Conservation (phyloP, 1,284 basidiomycete species). For the Sutorius eximius region DNA sequence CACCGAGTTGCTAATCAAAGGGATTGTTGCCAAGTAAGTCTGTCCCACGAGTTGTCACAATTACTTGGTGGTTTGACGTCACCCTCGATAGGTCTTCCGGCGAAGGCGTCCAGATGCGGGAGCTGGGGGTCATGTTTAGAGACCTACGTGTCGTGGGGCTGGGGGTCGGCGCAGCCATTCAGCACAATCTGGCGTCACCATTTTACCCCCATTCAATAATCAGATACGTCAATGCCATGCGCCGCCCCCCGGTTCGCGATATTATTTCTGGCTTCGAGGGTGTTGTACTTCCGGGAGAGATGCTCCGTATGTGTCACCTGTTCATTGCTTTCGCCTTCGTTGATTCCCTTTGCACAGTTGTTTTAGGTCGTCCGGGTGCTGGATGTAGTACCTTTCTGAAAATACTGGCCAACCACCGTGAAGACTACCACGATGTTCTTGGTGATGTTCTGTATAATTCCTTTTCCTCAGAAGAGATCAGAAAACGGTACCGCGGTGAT, state of each 20-base stretch:
- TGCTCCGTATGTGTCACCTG: conserved; percentile 55
- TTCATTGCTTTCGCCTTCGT: conserved; percentile 26
- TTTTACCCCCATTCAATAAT: conserved; percentile 38
- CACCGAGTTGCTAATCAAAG: conserved; percentile 9
- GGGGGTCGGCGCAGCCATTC: conserved; percentile 37
- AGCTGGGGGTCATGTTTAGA: conserved; percentile 36
- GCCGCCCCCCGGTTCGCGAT: conserved; percentile 44
- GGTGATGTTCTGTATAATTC: conserved; percentile 70
- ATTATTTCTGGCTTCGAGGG: conserved; percentile 52
- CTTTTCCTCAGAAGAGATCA: conserved; percentile 50
- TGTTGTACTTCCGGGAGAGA: conserved; percentile 54
- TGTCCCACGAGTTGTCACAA: not conserved
- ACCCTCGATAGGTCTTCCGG: conserved; percentile 35
- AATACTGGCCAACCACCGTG: conserved; percentile 63
- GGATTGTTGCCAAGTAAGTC: conserved; percentile 14
- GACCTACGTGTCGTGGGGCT: conserved; percentile 38
- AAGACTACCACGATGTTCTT: conserved; percentile 57
- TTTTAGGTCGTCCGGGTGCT: conserved; percentile 61
- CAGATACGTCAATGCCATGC: conserved; percentile 26
- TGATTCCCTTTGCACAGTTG: conserved; percentile 37
- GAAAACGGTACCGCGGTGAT: conserved; percentile 60
- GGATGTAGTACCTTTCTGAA: conserved; percentile 77
- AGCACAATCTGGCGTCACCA: conserved; percentile 44
- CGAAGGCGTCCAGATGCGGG: conserved; percentile 19
- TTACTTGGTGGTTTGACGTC: not conserved